A percentile compares a stretch with the other conserved stretches of the same genome.
Conservation (phyloP, 2,329 filamentous ascomycete species). For the Colletotrichum gigasporum region DNA sequence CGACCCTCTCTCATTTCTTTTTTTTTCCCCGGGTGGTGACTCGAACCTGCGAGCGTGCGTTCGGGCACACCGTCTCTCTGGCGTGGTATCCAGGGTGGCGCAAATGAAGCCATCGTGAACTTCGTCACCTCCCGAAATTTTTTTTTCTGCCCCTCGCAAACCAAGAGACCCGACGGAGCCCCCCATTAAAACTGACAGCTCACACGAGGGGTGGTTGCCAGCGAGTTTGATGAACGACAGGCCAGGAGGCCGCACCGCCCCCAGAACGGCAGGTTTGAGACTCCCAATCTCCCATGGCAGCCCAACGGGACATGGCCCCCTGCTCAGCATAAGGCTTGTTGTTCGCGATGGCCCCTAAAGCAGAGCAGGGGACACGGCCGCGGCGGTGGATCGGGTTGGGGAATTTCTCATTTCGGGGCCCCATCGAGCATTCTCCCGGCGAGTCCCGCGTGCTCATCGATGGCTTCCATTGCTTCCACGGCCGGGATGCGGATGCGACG, state of each 20-base stretch:
- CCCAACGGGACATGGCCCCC: constrained; percentile 22
- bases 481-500: background rate
- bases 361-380: background rate
- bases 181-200: background rate
- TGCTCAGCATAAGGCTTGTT: constrained; percentile 12
- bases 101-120: constrained; percentile 19
- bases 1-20: background rate
- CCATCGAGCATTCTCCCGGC: constrained; percentile 23
- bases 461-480: background rate
- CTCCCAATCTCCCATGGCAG: constrained; percentile 18
- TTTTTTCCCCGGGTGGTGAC: background rate
- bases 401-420: constrained; percentile 16
- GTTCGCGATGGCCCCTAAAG: background rate
- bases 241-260: background rate
- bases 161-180: background rate
- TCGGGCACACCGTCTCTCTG: background rate
- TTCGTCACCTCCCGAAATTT: background rate
- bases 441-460: background rate
- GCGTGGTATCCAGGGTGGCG: background rate
- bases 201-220: background rate
- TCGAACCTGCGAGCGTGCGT: background rate
- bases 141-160: background rate
- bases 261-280: background rate
- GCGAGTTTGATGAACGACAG: background rate
- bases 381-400: constrained; percentile 15